Percentiles rank a stretch among this genome's conserved stretches.
Evolutionary conservation across 2,329 filamentous ascomycete genomes (phyloP).

Genomic region (Phaeomoniella chlamydospora): DNA sequence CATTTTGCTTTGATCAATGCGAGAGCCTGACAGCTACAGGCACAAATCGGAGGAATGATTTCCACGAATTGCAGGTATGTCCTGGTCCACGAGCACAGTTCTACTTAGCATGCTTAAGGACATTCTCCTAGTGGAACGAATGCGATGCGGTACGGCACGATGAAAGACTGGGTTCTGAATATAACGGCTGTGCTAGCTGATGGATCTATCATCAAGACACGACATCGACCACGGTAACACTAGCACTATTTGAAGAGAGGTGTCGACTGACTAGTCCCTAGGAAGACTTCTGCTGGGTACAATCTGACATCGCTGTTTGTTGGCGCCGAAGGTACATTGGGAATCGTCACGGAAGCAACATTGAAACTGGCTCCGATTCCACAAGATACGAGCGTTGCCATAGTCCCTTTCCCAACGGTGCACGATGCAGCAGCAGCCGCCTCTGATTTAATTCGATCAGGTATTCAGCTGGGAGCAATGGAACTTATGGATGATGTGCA

Average conservation of each 20-base stretch:
- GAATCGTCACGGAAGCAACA: constrained; percentile 69
- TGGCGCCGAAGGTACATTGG: constrained; percentile 68
- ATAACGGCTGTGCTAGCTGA: constrained; percentile 69
- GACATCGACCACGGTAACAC: constrained; percentile 23
- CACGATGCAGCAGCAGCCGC: constrained; percentile 61
- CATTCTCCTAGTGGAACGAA: too few species aligned
- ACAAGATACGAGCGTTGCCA: constrained; percentile 61
- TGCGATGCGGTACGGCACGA: constrained; percentile 67
- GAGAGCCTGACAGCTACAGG: too few species aligned
- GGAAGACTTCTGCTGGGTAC: constrained; percentile 71
- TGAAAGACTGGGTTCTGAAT: constrained; percentile 81
- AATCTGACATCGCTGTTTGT: constrained; percentile 70
- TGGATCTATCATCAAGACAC: constrained; percentile 65
- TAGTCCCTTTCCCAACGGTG: constrained; percentile 65
- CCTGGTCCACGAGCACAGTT: too few species aligned
- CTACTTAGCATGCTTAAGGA: too few species aligned
- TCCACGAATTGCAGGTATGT: constrained; percentile 62
- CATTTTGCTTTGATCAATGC: too few species aligned
- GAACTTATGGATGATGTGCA: constrained; percentile 83
- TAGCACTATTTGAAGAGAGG: too few species aligned
- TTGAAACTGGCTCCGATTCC: constrained; percentile 66
- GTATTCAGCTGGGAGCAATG: constrained; percentile 60
- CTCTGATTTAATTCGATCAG: constrained; percentile 59
- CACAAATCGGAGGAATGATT: constrained; percentile 75
- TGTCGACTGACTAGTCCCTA: too few species aligned